Percentiles rank a stretch among this genome's conserved stretches.
Evolutionary conservation across 1,284 basidiomycete genomes (phyloP).

Genomic region (Rhodotorula mucilaginosa): DNA sequence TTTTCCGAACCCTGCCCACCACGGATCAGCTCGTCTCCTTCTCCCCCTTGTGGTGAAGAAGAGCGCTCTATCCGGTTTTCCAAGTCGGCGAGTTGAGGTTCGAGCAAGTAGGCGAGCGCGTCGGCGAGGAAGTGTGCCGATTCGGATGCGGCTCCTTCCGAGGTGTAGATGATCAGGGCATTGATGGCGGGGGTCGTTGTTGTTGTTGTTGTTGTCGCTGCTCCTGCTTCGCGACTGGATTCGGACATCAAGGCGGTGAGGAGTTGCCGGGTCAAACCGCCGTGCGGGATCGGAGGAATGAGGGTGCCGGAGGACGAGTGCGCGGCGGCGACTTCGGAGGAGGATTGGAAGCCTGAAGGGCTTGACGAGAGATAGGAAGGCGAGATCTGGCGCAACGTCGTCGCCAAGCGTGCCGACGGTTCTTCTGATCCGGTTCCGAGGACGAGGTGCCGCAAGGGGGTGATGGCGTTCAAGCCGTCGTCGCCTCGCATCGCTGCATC

Average conservation of each 20-base stretch:
- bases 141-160: slow-evolving; percentile 22
- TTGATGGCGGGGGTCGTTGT: background rate
- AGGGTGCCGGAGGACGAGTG: slow-evolving; percentile 52
- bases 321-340: slow-evolving; percentile 54
- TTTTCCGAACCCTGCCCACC: background rate
- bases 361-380: slow-evolving; percentile 56
- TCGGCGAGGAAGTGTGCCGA: slow-evolving; percentile 22
- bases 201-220: background rate
- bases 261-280: slow-evolving; percentile 28
- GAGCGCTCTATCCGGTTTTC: background rate
- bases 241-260: slow-evolving; percentile 9
- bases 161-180: slow-evolving; percentile 30
- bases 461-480: slow-evolving; percentile 14
- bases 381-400: slow-evolving; percentile 56
- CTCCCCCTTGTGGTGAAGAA: background rate
- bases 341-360: slow-evolving; percentile 49
- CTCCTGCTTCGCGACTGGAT: background rate
- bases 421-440: slow-evolving; percentile 55
- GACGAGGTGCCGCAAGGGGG: slow-evolving; percentile 26
- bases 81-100: background rate
- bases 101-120: slow-evolving; percentile 16
- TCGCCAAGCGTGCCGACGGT: slow-evolving; percentile 49
- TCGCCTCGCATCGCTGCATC: slow-evolving; percentile 33
- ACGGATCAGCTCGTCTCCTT: background rate
- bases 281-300: slow-evolving; percentile 50